Percentiles rank a stretch among this genome's conserved stretches.
phyloP scores from a whole-genome alignment of 148 eudicot genomes.

The Vaccinium corymbosum region DNA sequence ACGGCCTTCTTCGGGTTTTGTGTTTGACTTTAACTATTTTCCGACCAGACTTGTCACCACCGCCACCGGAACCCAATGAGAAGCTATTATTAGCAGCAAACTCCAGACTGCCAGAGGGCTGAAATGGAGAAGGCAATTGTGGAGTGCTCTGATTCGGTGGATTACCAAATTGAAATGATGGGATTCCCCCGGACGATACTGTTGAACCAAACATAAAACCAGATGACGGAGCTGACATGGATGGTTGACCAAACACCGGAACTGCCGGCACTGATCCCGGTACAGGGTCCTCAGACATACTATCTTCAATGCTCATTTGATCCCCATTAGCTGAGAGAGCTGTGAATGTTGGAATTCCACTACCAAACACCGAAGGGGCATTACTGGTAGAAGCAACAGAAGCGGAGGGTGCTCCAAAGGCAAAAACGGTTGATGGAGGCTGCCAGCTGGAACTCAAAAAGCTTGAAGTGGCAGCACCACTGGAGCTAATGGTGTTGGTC shows the following conservation, averaged over 20 bases:
- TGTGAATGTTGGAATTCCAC: conserved; percentile 24
- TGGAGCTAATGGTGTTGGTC: conserved; percentile 23
- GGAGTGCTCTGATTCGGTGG: conserved; percentile 53
- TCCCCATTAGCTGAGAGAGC: conserved; percentile 41
- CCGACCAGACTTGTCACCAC: conserved; percentile 52
- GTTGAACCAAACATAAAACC: conserved; percentile 43
- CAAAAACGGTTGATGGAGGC: conserved; percentile 29
- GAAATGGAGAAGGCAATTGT: conserved; percentile 50
- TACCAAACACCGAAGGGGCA: conserved; percentile 44
- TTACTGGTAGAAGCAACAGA: conserved; percentile 29
- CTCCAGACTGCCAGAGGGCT: conserved; percentile 58
- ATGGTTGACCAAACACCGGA: conserved; percentile 48
- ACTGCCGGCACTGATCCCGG: conserved; percentile 36
- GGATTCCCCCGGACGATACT: conserved; percentile 31
- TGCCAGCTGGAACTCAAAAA: conserved; percentile 37
- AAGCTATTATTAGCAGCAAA: conserved; percentile 69
- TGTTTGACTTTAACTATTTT: conserved; percentile 45
- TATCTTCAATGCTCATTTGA: conserved; percentile 75
- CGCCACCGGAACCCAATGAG: conserved; percentile 71
- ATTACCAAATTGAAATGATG: conserved; percentile 58
- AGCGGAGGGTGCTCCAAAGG: conserved; percentile 47
- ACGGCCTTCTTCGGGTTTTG: conserved; percentile 42
- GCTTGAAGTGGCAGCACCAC: conserved; percentile 29
- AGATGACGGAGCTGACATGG: conserved; percentile 32
- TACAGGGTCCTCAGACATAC: conserved; percentile 86